Evolutionary conservation across 192 early-diverging fungal species (phyloP), one percentile per base, ranked within the genome.

Genomic region (Phycomyces nitens): DNA sequence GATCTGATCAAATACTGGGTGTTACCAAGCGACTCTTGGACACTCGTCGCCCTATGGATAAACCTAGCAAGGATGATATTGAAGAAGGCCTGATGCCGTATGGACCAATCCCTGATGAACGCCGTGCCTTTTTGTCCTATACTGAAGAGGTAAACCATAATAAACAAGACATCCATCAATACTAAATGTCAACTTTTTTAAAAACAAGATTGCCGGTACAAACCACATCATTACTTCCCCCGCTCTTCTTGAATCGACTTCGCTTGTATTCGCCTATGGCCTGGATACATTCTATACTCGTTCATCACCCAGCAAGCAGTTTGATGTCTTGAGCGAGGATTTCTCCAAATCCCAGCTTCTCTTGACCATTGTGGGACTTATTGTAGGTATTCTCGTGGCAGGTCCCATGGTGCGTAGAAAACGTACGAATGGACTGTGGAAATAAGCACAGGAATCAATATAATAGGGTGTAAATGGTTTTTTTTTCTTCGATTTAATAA

Each of bases 311-410:
- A 91, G 88, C 52, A 91, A 92, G 65, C 84, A 87, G 6, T 99
- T 99, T 78, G 97, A 99, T 77, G 81, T 92, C 53, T 75, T 99
- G 62, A 90, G 89, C 74, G 91, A 95, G 70, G 87, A 90, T 61
- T 99, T 99, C 77, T 92, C 84, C 70, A 95, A 96, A 66, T 72
- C 78, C 16, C 86, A 88, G 59, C 75, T 99, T 70, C 72, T 96
- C 50, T 69, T 81, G 62, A 97, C 96, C 0, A 89, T 96, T 29
- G 79, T 89, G n/a, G 86, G 79, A 14, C 78, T 99, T 58, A 72
- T 85, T 0, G 79, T 82, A 14, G 89, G 86, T 16, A 86, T 96
- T 66, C 57, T 88, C 55, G 79, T 95, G 52, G 84, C 87, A 23
- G 75, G 76, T 34, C 88, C 91, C 7, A 86, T 91, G 84, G 89